Conservation (phyloP, 129 eudicot genomes). For the Logfia minima region DNA sequence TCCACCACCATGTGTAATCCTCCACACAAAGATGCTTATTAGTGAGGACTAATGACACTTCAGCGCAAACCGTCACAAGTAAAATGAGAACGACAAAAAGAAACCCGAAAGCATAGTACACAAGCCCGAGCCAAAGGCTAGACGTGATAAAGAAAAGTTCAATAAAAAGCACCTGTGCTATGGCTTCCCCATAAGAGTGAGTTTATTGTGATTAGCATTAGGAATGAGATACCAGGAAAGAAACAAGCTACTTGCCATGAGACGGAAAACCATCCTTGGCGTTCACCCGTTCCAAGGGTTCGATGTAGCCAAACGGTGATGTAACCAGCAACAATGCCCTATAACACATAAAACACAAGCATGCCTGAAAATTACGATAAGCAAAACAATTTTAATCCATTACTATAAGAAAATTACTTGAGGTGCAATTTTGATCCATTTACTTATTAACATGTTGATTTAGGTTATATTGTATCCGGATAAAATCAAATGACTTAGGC, state of each 20-base stretch:
- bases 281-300: slow-evolving; percentile 15
- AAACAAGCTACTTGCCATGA: slow-evolving; percentile 38
- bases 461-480: not conserved
- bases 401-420: not conserved
- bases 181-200: slow-evolving; percentile 38
- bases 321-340: slow-evolving; percentile 34
- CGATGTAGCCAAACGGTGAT: slow-evolving; percentile 32
- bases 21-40: slow-evolving; percentile 42
- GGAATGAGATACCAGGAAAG: slow-evolving; percentile 31
- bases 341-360: slow-evolving; percentile 34
- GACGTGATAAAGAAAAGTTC: slow-evolving; percentile 44
- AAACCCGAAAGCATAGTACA: slow-evolving; percentile 39
- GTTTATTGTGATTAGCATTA: slow-evolving; percentile 31
- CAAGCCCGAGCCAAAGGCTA: slow-evolving; percentile 36
- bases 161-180: slow-evolving; percentile 37
- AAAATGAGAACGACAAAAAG: slow-evolving; percentile 32
- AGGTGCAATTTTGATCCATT: not conserved
- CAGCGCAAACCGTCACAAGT: slow-evolving; percentile 35
- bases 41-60: slow-evolving; percentile 33
- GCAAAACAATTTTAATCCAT: not conserved
- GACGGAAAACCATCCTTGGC: slow-evolving; percentile 30
- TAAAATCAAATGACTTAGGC: not conserved
- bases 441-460: not conserved
- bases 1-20: slow-evolving; percentile 45
- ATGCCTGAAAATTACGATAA: slow-evolving; percentile 23